A percentile compares a stretch with the other conserved stretches of the same genome.
phyloP scores from a whole-genome alignment of 495 filamentous ascomycete genomes.

The Penicillium arizonense region DNA sequence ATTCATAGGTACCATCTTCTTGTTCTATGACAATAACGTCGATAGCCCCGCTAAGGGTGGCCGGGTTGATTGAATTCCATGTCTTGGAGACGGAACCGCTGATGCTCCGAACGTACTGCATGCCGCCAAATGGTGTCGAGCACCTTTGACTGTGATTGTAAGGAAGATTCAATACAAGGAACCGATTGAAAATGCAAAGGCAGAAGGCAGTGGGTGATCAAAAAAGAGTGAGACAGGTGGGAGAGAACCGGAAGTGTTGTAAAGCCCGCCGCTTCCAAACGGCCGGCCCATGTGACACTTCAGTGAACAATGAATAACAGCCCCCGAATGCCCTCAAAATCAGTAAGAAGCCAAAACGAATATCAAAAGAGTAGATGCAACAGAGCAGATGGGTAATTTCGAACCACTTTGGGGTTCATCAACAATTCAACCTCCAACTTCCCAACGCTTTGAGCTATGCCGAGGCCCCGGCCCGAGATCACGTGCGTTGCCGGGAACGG shows the following conservation, averaged over 20 bases:
- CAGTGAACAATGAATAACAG: conserved; percentile 24
- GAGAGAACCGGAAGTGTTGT: conserved; percentile 20
- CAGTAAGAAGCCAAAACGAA: conserved; percentile 7
- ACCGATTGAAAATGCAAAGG: conserved; percentile 1
- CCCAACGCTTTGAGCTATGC: too few relatives aligned
- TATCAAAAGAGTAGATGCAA: neutral
- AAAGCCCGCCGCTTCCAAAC: conserved; percentile 35
- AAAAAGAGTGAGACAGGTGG: conserved; percentile 15
- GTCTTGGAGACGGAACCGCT: conserved; percentile 96
- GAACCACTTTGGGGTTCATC: too few relatives aligned
- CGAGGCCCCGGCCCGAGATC: too few relatives aligned
- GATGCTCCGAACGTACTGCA: conserved; percentile 98
- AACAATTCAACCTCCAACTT: neutral
- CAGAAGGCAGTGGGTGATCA: conserved; percentile 7
- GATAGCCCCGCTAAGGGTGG: conserved; percentile 94
- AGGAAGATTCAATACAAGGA: conserved; percentile 9
- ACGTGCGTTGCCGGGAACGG: too few relatives aligned
- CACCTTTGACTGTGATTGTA: conserved; percentile 12
- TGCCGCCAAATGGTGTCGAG: conserved; percentile 39
- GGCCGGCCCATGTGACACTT: conserved; percentile 46
- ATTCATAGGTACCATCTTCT: conserved; percentile 66
- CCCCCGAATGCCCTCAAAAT: neutral
- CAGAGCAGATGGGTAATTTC: too few relatives aligned
- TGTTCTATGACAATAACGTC: conserved; percentile 99
- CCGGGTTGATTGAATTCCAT: conserved; percentile 99